A percentile compares a stretch with the other conserved stretches of the same genome.
Evolutionary conservation across 495 filamentous ascomycete genomes (phyloP).

Genomic region (Glutinoglossum americanum): DNA sequence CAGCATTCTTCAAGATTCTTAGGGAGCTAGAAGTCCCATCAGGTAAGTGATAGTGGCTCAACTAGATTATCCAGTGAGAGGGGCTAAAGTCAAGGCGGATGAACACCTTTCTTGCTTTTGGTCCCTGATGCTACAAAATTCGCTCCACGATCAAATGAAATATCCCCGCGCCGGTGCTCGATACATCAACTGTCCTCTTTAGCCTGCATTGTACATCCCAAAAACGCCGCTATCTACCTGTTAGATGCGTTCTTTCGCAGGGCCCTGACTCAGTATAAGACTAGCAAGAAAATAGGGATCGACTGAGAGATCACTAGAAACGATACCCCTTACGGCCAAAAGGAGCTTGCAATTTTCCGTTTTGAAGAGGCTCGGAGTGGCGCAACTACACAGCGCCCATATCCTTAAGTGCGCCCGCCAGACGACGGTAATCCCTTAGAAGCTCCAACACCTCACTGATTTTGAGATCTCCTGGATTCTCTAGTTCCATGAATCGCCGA

Average conservation of each 20-base stretch:
- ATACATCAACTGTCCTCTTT: neutral
- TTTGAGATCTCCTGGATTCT: conserved; percentile 55
- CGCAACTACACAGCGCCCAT: conserved; percentile 27
- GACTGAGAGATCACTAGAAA: neutral
- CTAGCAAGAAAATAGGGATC: neutral
- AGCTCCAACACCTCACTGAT: conserved; percentile 66
- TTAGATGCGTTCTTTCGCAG: neutral
- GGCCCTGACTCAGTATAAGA: neutral
- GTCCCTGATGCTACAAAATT: neutral
- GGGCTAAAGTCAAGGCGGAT: neutral
- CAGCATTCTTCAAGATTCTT: too few species aligned
- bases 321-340: neutral
- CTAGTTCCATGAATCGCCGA: conserved; percentile 58
- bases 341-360: neutral
- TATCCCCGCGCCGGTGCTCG: neutral
- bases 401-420: conserved; percentile 46
- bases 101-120: neutral
- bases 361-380: neutral
- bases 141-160: neutral
- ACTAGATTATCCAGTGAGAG: neutral
- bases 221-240: neutral
- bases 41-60: neutral
- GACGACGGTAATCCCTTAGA: conserved; percentile 67
- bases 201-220: neutral
- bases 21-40: too few species aligned